Evolutionary conservation across 805 yeast species (phyloP), one percentile per base, ranked within the genome.

Genomic region (Saturnispora mendoncae): DNA sequence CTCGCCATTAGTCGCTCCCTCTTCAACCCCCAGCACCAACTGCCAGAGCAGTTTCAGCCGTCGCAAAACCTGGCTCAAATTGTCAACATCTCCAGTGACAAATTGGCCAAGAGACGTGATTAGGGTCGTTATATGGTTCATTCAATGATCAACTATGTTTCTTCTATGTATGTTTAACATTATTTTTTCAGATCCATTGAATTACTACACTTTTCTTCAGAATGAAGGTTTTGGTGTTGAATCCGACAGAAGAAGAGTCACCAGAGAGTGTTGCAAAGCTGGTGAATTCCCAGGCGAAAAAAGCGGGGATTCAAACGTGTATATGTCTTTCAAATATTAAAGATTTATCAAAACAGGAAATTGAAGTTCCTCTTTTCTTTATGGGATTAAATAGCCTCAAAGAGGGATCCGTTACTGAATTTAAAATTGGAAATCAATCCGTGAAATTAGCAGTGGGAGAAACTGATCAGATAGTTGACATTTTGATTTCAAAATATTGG

Each of bases 401-500:
- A 15, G 4, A 6, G 5, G 32, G 23, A 2, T 5, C 17, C 7
- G 13, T 33, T 2, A 19, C 13, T 18, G 14, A 19, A 6, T 10
- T 33, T 10, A 33, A 26, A 4, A 24, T 33, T 2, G 38, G 19
- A 4, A 33, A 39, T 4, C 42, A 39, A 15, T 27, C 33, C 2
- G 15, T 33, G 8, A 39, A 33, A 21, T 19, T 33, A 25, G 33
- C 33, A 6, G 8, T 27, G 15, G 42, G 25, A 21, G 14, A 19
- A 7, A 31, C 26, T 7, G 33, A 27, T 12, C 28, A 39, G 12
- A 6, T 4, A 6, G 42, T 33, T 17, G 94, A 84, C 56, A 62
- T 84, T 3, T 55, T 84, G 8, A 47, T 84, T 1, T 69, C 80
- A 0, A 67, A 67, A 39, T 68, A 71, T 41, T 82, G 88, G 87